phyloP scores from a whole-genome alignment of 495 filamentous ascomycete genomes.

The Terfezia boudieri region DNA sequence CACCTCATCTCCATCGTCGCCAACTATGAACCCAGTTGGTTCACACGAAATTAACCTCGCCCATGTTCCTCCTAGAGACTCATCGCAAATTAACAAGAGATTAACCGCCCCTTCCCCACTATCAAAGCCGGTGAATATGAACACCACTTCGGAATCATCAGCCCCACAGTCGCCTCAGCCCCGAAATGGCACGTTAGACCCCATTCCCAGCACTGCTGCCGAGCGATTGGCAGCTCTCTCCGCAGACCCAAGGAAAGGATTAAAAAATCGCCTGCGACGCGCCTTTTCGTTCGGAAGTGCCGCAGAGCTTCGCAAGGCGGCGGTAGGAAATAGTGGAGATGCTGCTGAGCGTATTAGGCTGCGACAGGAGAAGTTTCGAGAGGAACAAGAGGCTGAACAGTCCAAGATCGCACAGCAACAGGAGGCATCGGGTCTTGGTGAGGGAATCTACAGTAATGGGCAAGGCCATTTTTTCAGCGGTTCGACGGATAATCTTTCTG shows the following conservation, averaged over 20 bases:
- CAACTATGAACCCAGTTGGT: constrained; percentile 3
- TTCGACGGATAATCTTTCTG: constrained; percentile 89
- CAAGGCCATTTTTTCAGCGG: constrained; percentile 68
- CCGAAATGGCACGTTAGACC: constrained; percentile 2
- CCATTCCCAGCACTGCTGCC: constrained; percentile 40
- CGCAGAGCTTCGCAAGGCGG: constrained; percentile 65
- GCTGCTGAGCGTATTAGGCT: constrained; percentile 38
- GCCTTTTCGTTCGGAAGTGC: constrained; percentile 97
- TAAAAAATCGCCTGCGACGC: constrained; percentile 73
- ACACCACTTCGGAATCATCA: constrained; percentile 17
- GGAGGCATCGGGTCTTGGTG: constrained; percentile 75
- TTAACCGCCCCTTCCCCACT: constrained; percentile 61
- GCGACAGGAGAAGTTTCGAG: constrained; percentile 45
- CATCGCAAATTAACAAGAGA: constrained; percentile 48
- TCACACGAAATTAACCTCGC: constrained; percentile 35
- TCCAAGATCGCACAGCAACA: constrained; percentile 77
- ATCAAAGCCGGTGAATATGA: constrained; percentile 56
- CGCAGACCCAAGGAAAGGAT: constrained; percentile 39
- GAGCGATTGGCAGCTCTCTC: constrained; percentile 60
- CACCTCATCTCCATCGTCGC: constrained; percentile 2
- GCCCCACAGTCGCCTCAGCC: constrained; percentile 3
- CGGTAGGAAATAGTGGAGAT: constrained; percentile 31
- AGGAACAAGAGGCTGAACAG: constrained; percentile 63
- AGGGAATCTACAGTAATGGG: constrained; percentile 66
- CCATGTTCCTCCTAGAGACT: constrained; percentile 42